These are phyloP conservation scores for Heracleum sosnowskyi DNA, from an alignment of 129 eudicot species.

Conservation along the genomic window DNA sequence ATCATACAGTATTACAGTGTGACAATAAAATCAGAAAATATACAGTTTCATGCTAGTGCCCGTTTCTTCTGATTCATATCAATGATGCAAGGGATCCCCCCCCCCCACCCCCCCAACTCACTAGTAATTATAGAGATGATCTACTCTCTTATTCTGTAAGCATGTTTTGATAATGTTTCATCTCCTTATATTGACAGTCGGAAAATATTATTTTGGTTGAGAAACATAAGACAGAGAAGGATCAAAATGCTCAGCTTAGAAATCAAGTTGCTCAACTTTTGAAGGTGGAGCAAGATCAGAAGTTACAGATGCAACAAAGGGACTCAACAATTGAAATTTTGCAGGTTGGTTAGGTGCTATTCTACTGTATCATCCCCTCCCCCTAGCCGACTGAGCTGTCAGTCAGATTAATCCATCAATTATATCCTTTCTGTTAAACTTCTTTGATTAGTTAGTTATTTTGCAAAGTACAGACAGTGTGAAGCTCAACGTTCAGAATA, in stretches of 20 bases:
- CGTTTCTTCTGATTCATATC: not conserved
- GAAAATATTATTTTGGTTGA: slow-evolving; percentile 76
- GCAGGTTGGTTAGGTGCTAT: slow-evolving; percentile 46
- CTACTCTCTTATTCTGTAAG: not conserved
- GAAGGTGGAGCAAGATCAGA: slow-evolving; percentile 74
- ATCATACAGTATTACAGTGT: not conserved
- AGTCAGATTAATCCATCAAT: not conserved
- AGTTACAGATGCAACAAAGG: slow-evolving; percentile 60
- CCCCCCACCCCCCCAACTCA: not conserved
- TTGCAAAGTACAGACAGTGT: not conserved
- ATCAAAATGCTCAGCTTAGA: slow-evolving; percentile 69
- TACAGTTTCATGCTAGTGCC: not conserved
- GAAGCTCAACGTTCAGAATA: not conserved
- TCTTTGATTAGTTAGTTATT: not conserved
- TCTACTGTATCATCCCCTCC: not conserved
- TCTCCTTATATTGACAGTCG: slow-evolving; percentile 33
- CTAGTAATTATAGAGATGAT: not conserved
- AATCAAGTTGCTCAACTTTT: slow-evolving; percentile 68
- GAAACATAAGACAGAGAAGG: slow-evolving; percentile 73
- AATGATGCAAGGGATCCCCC: not conserved
- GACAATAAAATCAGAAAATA: not conserved
- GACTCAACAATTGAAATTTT: slow-evolving; percentile 68
- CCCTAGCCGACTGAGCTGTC: not conserved
- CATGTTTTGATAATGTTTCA: slow-evolving; percentile 9
- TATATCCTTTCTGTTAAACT: not conserved